Evolutionary conservation across 106 monocot species (phyloP).

Genomic region (Dendrobium chrysotoxum): DNA sequence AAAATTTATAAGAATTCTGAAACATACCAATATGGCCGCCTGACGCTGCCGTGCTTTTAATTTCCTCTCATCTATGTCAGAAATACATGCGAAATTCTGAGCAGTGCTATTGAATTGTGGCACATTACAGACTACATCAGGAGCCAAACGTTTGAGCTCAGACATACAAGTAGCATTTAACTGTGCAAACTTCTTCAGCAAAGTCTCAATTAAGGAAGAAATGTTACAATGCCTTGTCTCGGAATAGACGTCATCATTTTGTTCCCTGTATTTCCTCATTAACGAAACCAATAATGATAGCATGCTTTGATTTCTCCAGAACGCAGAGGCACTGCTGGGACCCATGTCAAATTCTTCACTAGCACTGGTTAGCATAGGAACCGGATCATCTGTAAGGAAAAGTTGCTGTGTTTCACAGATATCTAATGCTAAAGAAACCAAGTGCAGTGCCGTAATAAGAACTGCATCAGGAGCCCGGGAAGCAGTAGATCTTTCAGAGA

Average conservation of each 20-base stretch:
- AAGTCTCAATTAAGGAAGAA: constrained; percentile 47
- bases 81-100: constrained; percentile 16
- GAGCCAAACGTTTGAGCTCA: constrained; percentile 51
- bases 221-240: constrained; percentile 55
- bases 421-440: constrained; percentile 73
- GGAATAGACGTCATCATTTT: constrained; percentile 24
- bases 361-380: constrained; percentile 47
- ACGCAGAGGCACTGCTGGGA: constrained; percentile 15
- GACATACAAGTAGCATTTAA: constrained; percentile 46
- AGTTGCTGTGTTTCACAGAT: constrained; percentile 42
- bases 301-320: constrained; percentile 50
- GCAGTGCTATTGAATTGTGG: constrained; percentile 8
- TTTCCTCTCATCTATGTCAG: constrained; percentile 40
- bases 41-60: constrained; percentile 75
- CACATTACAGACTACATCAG: constrained; percentile 36
- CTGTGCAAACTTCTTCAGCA: constrained; percentile 74
- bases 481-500: constrained; percentile 32
- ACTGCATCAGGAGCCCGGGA: constrained; percentile 76
- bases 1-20: background rate
- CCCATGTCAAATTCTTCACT: constrained; percentile 38
- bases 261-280: constrained; percentile 64
- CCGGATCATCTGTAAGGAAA: constrained; percentile 11
- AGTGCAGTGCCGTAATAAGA: constrained; percentile 77
- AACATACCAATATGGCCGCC: constrained; percentile 80
- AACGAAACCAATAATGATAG: constrained; percentile 65